Percentiles rank a stretch among this genome's conserved stretches.
Conservation (phyloP, 139 green algal species). For the Chlorella vulgaris region DNA sequence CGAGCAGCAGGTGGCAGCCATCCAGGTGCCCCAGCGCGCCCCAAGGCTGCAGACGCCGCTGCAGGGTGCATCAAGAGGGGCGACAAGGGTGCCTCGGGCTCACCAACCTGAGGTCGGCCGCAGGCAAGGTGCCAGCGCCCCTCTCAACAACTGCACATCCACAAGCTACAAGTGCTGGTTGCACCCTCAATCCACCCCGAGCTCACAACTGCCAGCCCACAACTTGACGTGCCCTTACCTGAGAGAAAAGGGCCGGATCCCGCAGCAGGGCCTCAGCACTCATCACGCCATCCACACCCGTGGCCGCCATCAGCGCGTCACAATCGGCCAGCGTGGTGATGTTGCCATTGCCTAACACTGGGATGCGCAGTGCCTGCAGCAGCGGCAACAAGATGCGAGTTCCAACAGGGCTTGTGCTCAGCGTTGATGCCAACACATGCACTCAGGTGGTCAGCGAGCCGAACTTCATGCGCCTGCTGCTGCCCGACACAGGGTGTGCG, state of each 20-base stretch:
- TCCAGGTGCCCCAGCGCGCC: slow-evolving; percentile 46
- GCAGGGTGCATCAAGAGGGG: neutral
- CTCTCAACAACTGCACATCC: too few species aligned
- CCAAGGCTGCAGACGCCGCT: neutral
- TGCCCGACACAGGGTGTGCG: too few species aligned
- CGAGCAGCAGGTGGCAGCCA: slow-evolving; percentile 59
- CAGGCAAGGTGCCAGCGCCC: too few species aligned
- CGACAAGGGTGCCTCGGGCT: neutral
- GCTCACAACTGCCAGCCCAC: too few species aligned
- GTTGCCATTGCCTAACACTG: slow-evolving; percentile 92
- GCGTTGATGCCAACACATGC: neutral
- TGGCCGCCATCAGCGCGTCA: slow-evolving; percentile 74
- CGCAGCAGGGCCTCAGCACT: slow-evolving; percentile 84
- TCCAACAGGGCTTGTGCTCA: too few species aligned
- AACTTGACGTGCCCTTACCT: neutral
- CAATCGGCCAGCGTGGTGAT: slow-evolving; percentile 74
- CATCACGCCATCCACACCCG: slow-evolving; percentile 85
- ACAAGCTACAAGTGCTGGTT: too few species aligned
- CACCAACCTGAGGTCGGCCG: too few species aligned
- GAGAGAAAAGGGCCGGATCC: slow-evolving; percentile 85
- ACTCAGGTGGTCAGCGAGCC: neutral
- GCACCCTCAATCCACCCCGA: too few species aligned
- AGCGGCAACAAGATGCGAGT: too few species aligned
- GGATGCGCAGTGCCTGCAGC: slow-evolving; percentile 63
- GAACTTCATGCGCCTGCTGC: too few species aligned